Conservation (phyloP, 306 rosid species). For the Trifolium repens region DNA sequence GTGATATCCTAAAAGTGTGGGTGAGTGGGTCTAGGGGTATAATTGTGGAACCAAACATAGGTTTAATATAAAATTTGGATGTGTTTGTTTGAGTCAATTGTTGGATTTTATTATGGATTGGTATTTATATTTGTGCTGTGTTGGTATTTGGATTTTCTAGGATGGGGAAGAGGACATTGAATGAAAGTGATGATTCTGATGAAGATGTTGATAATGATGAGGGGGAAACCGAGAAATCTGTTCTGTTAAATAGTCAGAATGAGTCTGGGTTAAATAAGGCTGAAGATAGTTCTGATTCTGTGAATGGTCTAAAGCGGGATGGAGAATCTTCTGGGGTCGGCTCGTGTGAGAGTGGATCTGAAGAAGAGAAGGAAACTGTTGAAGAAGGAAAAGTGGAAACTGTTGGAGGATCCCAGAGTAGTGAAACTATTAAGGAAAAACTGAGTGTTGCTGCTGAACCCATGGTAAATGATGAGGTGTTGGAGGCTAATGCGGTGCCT, state of each 20-base stretch:
- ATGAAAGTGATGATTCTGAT: constrained; percentile 72
- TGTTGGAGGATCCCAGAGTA: constrained; percentile 39
- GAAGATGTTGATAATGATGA: constrained; percentile 47
- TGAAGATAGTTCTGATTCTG: constrained; percentile 71
- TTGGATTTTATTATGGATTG: constrained; percentile 18
- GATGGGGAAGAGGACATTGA: constrained; percentile 83
- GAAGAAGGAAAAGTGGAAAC: constrained; percentile 50
- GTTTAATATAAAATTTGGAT: background rate
- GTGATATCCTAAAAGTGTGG: no score
- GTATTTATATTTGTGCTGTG: constrained; percentile 37
- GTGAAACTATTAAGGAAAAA: constrained; percentile 35
- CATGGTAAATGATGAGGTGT: constrained; percentile 40
- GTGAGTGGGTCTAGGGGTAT: background rate
- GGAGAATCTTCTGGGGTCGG: constrained; percentile 56
- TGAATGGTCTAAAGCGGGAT: constrained; percentile 57
- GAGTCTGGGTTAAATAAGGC: constrained; percentile 64
- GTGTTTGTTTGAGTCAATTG: background rate
- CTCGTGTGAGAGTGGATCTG: constrained; percentile 71
- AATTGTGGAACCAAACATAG: background rate
- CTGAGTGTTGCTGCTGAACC: constrained; percentile 34
- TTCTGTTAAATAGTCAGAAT: constrained; percentile 54
- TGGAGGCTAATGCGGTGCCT: constrained; percentile 34
- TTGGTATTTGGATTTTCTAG: constrained; percentile 50
- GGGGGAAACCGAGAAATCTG: constrained; percentile 59
- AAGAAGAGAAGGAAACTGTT: constrained; percentile 69